These are phyloP conservation scores for Hyaloperonospora brassicae DNA, from an alignment of 352 stramenopile genomes.

Conservation along the genomic window DNA sequence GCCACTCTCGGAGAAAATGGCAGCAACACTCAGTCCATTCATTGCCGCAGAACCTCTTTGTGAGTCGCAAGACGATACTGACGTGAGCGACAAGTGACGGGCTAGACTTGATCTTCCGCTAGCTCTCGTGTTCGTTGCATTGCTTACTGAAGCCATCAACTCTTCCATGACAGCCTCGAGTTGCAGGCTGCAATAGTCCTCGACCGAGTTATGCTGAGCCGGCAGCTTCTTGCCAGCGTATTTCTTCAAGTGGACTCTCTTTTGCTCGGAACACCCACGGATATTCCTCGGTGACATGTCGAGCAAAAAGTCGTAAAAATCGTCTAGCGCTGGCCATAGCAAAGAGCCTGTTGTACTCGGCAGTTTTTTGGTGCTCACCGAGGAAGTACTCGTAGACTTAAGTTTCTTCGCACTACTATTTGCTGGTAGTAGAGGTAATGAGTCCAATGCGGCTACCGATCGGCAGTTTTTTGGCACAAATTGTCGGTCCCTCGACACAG, in stretches of 20 bases:
- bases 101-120: constrained; percentile 23
- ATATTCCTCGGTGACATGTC: constrained; percentile 44
- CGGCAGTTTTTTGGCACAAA: background rate
- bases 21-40: constrained; percentile 33
- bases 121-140: constrained; percentile 29
- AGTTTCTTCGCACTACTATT: constrained; percentile 19
- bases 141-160: constrained; percentile 46
- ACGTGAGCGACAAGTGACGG: constrained; percentile 32
- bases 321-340: constrained; percentile 63
- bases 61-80: constrained; percentile 48
- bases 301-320: constrained; percentile 74
- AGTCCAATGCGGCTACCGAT: background rate
- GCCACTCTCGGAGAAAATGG: constrained; percentile 64
- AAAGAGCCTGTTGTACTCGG: constrained; percentile 44
- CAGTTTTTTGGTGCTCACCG: constrained; percentile 7
- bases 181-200: constrained; percentile 51
- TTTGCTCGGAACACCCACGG: constrained; percentile 25
- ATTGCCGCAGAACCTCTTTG: constrained; percentile 18
- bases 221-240: constrained; percentile 35
- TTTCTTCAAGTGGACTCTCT: constrained; percentile 19
- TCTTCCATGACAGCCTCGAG: constrained; percentile 67
- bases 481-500: background rate
- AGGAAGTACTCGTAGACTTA: constrained; percentile 8
- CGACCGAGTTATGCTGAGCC: constrained; percentile 35
- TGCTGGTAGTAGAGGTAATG: background rate